These are phyloP conservation scores for Hemerocallis citrina DNA, from an alignment of 106 monocot species.

Conservation along the genomic window DNA sequence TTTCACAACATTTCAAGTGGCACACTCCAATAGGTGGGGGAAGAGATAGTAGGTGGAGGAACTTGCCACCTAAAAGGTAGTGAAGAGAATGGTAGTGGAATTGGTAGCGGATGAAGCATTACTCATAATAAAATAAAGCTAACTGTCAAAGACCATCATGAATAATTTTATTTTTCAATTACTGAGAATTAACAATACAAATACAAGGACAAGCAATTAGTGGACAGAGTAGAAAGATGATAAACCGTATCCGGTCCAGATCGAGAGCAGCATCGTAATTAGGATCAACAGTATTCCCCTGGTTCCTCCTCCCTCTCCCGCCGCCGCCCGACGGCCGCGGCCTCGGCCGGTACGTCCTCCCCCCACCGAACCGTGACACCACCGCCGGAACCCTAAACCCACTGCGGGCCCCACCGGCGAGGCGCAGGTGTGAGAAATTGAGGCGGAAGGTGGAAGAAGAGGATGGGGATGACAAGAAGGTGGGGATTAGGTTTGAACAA, in stretches of 20 bases:
- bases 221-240: not conserved
- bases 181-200: too few species aligned
- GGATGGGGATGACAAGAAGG: conserved; percentile 11
- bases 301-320: conserved; percentile 7
- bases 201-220: too few species aligned
- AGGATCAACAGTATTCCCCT: conserved; percentile 11
- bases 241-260: conserved; percentile 41
- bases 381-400: conserved; percentile 8
- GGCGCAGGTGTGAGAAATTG: not conserved
- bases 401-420: not conserved
- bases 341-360: conserved; percentile 4
- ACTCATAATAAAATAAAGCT: too few species aligned
- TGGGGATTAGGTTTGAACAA: not conserved
- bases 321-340: not conserved
- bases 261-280: conserved; percentile 60
- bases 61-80: too few species aligned
- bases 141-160: too few species aligned
- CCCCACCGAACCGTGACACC: conserved; percentile 25
- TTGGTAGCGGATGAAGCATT: too few species aligned
- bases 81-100: too few species aligned
- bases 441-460: not conserved
- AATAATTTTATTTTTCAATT: too few species aligned
- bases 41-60: too few species aligned
- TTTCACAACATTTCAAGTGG: too few species aligned
- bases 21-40: too few species aligned